Base-by-base conservation (phyloP, 2,329 filamentous ascomycete species). In the Apiospora phragmitis region DNA sequence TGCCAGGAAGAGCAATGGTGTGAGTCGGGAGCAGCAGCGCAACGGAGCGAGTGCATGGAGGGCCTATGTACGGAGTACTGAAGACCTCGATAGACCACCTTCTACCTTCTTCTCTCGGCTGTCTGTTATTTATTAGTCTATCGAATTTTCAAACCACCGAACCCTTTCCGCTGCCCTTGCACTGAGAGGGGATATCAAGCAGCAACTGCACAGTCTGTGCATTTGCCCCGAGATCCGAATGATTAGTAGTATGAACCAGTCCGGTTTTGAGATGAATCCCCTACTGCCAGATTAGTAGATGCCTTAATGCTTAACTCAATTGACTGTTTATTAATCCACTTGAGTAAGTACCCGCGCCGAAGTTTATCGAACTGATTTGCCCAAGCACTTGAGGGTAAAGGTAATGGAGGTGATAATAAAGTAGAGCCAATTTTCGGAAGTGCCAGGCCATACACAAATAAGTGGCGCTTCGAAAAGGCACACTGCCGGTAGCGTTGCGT, bases 391-490 rank as follows among this genome's bases (percentile, higher is more conserved):
- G 49, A 18, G 26, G 47, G n/a, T 49, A 14, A 3, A 41, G 12
- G 38, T 41, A 41, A 41, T 41, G 47, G 3, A 26, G 49, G 49
- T 35, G 51, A 29, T 35, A 59, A 59, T 59, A 59, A 59, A 26
- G 55, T 62, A 62, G 55, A 62, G 12, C 55, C 32, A 62, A 38
- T 62, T n/a, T 62, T 62, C 32, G 55, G 55, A 62, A 38, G 55
- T 62, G 55, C 55, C 55, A 35, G 51, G 32, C 51, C 51, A 35
- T 16, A 38, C 32, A 21, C 55, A 24, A 21, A 59, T 21, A 59
- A 59, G 51, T 59, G 51, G 51, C 29, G 51, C 51, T 29, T 35
- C 51, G 29, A 59, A 59, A 59, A 59, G 51, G 6, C 51, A 35
- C 29, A 59, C 51, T 59, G 51, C 55, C 32, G 32, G 32, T 62